These are phyloP conservation scores for Puccinia hordei DNA, from an alignment of 1,284 basidiomycete species.

Conservation along the genomic window DNA sequence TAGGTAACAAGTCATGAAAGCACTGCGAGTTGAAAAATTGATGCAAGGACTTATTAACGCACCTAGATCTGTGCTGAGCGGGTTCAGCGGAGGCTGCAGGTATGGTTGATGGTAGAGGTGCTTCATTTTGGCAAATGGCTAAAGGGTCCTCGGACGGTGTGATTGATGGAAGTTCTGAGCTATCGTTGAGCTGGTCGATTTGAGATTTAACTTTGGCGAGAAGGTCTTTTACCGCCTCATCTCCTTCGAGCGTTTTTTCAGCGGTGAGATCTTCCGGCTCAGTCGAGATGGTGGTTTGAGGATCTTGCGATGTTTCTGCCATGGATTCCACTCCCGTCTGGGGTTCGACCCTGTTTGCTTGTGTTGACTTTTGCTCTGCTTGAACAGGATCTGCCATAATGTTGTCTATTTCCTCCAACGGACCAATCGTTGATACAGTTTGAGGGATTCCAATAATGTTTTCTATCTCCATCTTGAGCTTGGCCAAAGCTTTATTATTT, in stretches of 20 bases:
- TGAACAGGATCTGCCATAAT: background rate
- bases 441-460: conserved; percentile 23
- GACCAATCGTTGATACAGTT: background rate
- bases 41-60: background rate
- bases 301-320: background rate
- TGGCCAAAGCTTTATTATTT: conserved; percentile 30
- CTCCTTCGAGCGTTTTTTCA: too few relatives aligned
- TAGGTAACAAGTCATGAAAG: background rate
- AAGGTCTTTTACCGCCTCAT: background rate
- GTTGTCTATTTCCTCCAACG: background rate
- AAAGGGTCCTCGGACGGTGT: too few relatives aligned
- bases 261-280: background rate
- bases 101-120: background rate
- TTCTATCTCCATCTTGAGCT: conserved; percentile 40
- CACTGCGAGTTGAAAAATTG: background rate
- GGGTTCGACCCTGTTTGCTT: background rate
- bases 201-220: background rate
- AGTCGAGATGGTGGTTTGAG: background rate
- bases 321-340: background rate
- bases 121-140: background rate
- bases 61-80: background rate
- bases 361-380: background rate
- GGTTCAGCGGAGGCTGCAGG: background rate
- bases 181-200: background rate
- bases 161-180: background rate